These are phyloP conservation scores for Bipolaris gigantea DNA, from an alignment of 2,329 filamentous ascomycete species.

Conservation along the genomic window DNA sequence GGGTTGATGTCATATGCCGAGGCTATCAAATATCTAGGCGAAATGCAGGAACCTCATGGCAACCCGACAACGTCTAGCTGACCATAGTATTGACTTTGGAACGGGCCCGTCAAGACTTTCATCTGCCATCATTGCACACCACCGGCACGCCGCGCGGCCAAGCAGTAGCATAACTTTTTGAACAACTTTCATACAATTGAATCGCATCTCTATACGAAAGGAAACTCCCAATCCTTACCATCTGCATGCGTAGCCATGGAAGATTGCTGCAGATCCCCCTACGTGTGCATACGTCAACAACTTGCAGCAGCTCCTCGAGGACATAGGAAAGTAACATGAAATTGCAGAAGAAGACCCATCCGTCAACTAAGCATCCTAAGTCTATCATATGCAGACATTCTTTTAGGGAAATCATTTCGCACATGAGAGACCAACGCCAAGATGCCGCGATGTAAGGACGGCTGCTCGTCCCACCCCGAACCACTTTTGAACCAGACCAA, in stretches of 20 bases:
- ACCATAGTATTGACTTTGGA: not conserved
- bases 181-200: slow-evolving; percentile 40
- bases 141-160: not conserved
- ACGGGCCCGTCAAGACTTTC: not conserved
- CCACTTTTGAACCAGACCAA: slow-evolving; percentile 42
- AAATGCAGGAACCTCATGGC: slow-evolving; percentile 8
- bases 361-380: slow-evolving; percentile 37
- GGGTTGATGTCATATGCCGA: slow-evolving; percentile 30
- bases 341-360: slow-evolving; percentile 34
- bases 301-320: slow-evolving; percentile 38
- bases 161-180: slow-evolving; percentile 3
- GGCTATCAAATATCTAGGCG: slow-evolving; percentile 21
- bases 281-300: slow-evolving; percentile 41
- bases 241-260: slow-evolving; percentile 41
- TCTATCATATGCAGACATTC: slow-evolving; percentile 43
- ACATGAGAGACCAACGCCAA: slow-evolving; percentile 48
- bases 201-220: slow-evolving; percentile 44
- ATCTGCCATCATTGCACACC: not conserved
- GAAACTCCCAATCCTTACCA: slow-evolving; percentile 46
- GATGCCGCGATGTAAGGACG: slow-evolving; percentile 44
- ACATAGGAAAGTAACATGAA: slow-evolving; percentile 40
- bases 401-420: slow-evolving; percentile 45
- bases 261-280: slow-evolving; percentile 31
- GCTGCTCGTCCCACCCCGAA: slow-evolving; percentile 37
- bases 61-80: slow-evolving; percentile 2